Evolutionary conservation across 495 filamentous ascomycete genomes (phyloP).

Genomic region (Geopyxis carbonaria): DNA sequence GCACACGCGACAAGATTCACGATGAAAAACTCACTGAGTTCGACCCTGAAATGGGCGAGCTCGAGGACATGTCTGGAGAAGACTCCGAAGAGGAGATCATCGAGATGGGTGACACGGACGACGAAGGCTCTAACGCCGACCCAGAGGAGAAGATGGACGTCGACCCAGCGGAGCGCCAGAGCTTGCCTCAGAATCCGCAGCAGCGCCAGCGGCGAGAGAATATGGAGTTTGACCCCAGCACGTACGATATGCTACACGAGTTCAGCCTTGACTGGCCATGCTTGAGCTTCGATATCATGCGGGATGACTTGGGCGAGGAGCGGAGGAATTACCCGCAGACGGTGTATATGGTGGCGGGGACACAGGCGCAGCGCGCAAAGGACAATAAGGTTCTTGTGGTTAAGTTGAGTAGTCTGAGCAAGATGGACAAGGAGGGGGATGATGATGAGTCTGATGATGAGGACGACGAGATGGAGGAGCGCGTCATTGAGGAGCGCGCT

Average conservation of each 20-base stretch:
- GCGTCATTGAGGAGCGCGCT: conserved; percentile 80
- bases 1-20: conserved; percentile 10
- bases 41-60: conserved; percentile 54
- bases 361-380: conserved; percentile 68
- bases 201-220: conserved; percentile 73
- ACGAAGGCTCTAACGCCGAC: conserved; percentile 47
- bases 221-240: conserved; percentile 69
- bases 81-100: conserved; percentile 81
- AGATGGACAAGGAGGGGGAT: conserved; percentile 42
- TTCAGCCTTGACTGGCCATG: conserved; percentile 90
- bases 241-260: conserved; percentile 92
- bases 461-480: conserved; percentile 67
- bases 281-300: conserved; percentile 83
- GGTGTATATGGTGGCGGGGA: conserved; percentile 83
- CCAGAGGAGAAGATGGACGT: conserved; percentile 85
- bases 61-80: conserved; percentile 92
- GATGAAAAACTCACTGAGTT: neutral
- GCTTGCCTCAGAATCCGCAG: conserved; percentile 76
- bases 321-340: conserved; percentile 81
- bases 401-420: conserved; percentile 79
- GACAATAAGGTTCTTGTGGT: conserved; percentile 91
- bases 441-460: conserved; percentile 60
- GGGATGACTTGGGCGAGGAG: conserved; percentile 74
- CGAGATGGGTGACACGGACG: conserved; percentile 79
- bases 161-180: conserved; percentile 61